phyloP scores from a whole-genome alignment of 306 rosid species.

The Cucurbita maxima region DNA sequence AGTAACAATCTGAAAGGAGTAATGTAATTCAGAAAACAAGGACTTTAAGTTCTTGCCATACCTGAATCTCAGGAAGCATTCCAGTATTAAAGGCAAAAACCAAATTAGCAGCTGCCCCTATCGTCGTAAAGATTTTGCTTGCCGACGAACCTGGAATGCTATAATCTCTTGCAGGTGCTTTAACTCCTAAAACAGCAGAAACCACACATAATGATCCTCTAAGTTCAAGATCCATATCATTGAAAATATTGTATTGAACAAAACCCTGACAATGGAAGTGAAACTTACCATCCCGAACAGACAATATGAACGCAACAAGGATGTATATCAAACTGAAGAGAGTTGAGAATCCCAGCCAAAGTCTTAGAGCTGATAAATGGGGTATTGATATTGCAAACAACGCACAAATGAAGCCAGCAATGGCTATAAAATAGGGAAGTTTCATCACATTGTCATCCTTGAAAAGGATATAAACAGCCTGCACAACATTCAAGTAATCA shows the following conservation, averaged over 20 bases:
- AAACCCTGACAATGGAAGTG: slow-evolving; percentile 6
- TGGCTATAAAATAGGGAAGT: slow-evolving; percentile 68
- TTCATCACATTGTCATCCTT: slow-evolving; percentile 44
- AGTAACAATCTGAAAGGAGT: background rate
- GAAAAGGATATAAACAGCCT: slow-evolving; percentile 71
- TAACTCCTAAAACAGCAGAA: slow-evolving; percentile 31
- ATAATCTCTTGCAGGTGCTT: slow-evolving; percentile 64
- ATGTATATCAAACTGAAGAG: slow-evolving; percentile 59
- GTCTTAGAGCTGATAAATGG: slow-evolving; percentile 80
- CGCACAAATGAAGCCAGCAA: slow-evolving; percentile 71
- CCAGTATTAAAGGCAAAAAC: slow-evolving; percentile 91
- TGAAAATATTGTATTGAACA: background rate
- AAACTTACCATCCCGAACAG: slow-evolving; percentile 62
- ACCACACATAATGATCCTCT: background rate
- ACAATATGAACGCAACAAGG: slow-evolving; percentile 36
- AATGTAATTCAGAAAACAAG: background rate
- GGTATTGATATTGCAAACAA: slow-evolving; percentile 81
- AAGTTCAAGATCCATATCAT: background rate
- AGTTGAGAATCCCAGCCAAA: slow-evolving; percentile 87
- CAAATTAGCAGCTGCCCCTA: slow-evolving; percentile 81
- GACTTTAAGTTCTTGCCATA: background rate
- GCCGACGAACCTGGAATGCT: slow-evolving; percentile 44
- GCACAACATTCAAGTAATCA: slow-evolving; percentile 7
- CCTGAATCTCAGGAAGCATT: slow-evolving; percentile 99
- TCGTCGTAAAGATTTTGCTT: slow-evolving; percentile 68